Evolutionary conservation across 2,329 filamentous ascomycete genomes (phyloP), one percentile per base, ranked within the genome.

Genomic region (Pestalotiopsis fici): DNA sequence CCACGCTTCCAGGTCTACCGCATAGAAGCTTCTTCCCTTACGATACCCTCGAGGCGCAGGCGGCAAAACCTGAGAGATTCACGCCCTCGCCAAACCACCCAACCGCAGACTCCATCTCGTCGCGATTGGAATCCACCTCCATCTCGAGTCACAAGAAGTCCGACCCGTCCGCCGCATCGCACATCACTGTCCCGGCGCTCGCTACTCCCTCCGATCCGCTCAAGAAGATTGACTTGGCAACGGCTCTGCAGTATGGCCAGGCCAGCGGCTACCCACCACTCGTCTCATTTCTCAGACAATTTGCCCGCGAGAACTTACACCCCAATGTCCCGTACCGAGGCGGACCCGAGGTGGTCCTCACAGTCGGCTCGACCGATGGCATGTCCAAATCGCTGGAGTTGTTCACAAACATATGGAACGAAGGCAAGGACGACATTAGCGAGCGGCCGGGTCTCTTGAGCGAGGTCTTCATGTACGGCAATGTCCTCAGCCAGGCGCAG

Each of bases 171-270:
- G 71, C 78, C 15, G 75, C 82, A 39, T 74, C 83, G 5, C 90
- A 90, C 72, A 82, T 97, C 62, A 83, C 88, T 4, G 90, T 97
- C 0, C 95, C 87, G 61, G 88, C 79, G 56, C 75, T 75, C 23
- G 69, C 87, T 15, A 77, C 82, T 3, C 84, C 87, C 59, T 74
- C 82, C 57, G 87, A 95, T 72, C 83, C 87, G 0, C 73, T 87
- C 35, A 87, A 87, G 75, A 93, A 91, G 81, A 93, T 97, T 73
- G 95, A 97, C 77, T 81, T 97, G 35, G 86, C 88, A 64, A 92
- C 92, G 0, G 94, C 94, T 3, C 84, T 98, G 64, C 95, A 98
- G 80, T 98, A 98, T 82, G 93, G 93, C 68, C 88, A 87, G n/a
- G 90, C 92, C 2, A 86, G 91, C 69, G 95, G 95, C 59, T 95